Conservation (phyloP, 805 yeast species). For the Barnettozyma sucrosica region DNA sequence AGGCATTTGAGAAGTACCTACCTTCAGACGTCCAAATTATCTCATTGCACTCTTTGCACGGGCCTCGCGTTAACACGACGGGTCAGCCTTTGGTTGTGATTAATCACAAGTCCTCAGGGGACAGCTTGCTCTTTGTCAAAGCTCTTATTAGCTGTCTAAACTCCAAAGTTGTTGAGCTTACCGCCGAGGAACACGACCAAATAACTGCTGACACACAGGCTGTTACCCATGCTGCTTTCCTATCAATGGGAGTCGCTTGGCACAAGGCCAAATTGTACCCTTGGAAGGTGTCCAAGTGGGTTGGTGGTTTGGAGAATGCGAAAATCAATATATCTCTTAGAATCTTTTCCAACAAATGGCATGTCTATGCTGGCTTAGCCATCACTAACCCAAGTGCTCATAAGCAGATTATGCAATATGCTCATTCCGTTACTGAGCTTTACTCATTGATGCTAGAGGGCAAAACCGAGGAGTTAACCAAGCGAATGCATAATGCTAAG, state of each 20-base stretch:
- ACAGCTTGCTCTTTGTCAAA: constrained; percentile 56
- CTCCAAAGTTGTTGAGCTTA: constrained; percentile 68
- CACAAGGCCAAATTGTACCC: constrained; percentile 76
- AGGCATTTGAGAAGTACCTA: constrained; percentile 69
- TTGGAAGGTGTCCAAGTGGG: constrained; percentile 82
- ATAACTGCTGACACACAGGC: constrained; percentile 99
- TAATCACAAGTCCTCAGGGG: constrained; percentile 56
- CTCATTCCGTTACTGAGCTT: constrained; percentile 75
- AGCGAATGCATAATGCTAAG: constrained; percentile 61
- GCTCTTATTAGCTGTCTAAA: constrained; percentile 62
- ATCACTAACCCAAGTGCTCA: constrained; percentile 95
- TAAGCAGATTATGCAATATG: constrained; percentile 82
- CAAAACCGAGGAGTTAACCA: constrained; percentile 47
- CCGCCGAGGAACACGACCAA: constrained; percentile 86
- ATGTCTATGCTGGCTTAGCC: constrained; percentile 95
- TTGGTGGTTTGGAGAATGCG: constrained; percentile 94
- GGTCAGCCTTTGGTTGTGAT: constrained; percentile 93
- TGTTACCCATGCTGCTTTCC: constrained; percentile 94
- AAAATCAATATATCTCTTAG: constrained; percentile 89
- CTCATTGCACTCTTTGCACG: constrained; percentile 88
- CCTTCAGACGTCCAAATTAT: constrained; percentile 82
- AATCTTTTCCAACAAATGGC: constrained; percentile 93
- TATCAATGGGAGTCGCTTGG: constrained; percentile 98
- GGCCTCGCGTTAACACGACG: constrained; percentile 81
- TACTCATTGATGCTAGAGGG: constrained; percentile 79